A percentile compares a stretch with the other conserved stretches of the same genome.
phyloP scores from a whole-genome alignment of 129 eudicot genomes.

The Saussurea involucrata region DNA sequence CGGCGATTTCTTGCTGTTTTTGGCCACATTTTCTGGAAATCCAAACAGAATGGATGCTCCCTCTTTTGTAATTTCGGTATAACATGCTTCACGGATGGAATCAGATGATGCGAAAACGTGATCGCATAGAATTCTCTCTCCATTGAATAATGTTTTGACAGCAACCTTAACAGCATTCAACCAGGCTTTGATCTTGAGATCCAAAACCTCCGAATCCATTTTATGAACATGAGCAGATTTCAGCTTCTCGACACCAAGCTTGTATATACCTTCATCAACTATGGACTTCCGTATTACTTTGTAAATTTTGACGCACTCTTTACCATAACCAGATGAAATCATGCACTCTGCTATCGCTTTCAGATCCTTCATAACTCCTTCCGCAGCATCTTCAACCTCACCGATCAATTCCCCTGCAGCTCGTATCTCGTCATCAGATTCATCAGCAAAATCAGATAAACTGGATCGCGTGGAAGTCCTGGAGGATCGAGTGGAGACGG shows the following conservation, averaged over 20 bases:
- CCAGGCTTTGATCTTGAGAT: conserved; percentile 51
- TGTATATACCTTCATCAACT: conserved; percentile 66
- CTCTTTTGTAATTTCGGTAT: conserved; percentile 56
- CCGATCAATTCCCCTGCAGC: conserved; percentile 27
- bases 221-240: conserved; percentile 43
- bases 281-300: conserved; percentile 64
- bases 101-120: conserved; percentile 52
- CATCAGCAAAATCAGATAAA: conserved; percentile 36
- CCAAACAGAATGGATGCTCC: conserved; percentile 51
- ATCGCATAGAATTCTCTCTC: conserved; percentile 71
- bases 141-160: conserved; percentile 48
- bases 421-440: conserved; percentile 34
- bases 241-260: conserved; percentile 51
- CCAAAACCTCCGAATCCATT: conserved; percentile 52
- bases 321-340: conserved; percentile 71
- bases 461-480: conserved; percentile 41
- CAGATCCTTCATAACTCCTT: conserved; percentile 53
- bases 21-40: conserved; percentile 61
- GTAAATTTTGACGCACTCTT: conserved; percentile 57
- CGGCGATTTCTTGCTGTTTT: conserved; percentile 47
- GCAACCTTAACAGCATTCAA: conserved; percentile 34
- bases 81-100: conserved; percentile 54
- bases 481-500: conserved; percentile 59
- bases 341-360: conserved; percentile 70
- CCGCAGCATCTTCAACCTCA: conserved; percentile 46